Evolutionary conservation across 2,329 filamentous ascomycete species (phyloP), one percentile per base, ranked within the genome.

Genomic region (Colletotrichum truncatum): DNA sequence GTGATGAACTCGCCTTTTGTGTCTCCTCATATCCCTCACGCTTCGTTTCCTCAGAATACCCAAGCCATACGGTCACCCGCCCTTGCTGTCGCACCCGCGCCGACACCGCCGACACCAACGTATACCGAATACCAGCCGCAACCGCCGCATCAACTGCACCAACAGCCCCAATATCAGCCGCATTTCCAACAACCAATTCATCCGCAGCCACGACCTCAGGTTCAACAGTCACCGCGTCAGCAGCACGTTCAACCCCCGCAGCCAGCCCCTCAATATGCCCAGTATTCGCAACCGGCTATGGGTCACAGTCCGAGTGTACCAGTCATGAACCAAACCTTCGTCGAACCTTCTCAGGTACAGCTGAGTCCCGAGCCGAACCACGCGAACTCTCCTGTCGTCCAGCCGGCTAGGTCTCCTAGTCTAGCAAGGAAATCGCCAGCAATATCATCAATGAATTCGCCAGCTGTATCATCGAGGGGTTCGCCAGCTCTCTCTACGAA

Each of bases 371-470:
- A 75, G 18, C 76, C 78, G 10, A 79, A 79, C 1, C 75, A 80
- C 11, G 73, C 74, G 39, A 80, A 81, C 48, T 82, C 81, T 4
- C 81, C 81, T 2, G 78, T 79, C 5, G 71, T 81, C 4, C 80
- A 66, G 18, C 58, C 65, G 10, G 63, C 49, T 6, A 52, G 56
- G 30, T 82, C 79, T 3, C 78, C 80, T 1, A 78, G 76, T 64
- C 77, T 81, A 26, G 74, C 77, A 2, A 82, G 79, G 64, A 77
- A 74, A 53, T 82, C 81, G 2, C 80, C 67, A 3, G 66, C 66
- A 4, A 64, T 69, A 38, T 61, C 64, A 18, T 68, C 66, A 10
- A 72, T 67, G 54, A 66, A 67, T 6, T 66, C 70, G 12, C 68
- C 70, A 21, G 67, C 68, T 3, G 48, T 70, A 68, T 26, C 75